A percentile compares a stretch with the other conserved stretches of the same genome.
These are phyloP conservation scores for Diaporthe aspalathi DNA, from an alignment of 2,329 filamentous ascomycete species.

Conservation along the genomic window DNA sequence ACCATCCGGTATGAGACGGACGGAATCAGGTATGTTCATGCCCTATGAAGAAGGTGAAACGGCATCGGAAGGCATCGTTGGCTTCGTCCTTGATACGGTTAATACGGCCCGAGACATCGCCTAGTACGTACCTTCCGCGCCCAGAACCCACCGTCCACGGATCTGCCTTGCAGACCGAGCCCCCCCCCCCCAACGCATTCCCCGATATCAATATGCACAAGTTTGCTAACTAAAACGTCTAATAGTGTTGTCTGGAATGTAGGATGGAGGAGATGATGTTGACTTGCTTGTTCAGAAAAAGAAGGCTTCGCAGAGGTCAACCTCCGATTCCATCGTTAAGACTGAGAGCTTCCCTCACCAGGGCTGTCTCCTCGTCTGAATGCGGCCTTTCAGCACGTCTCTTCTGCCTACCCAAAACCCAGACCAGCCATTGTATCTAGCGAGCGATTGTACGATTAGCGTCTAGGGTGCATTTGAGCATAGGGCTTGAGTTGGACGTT, in stretches of 20 bases:
- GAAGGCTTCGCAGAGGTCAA: slow-evolving; percentile 34
- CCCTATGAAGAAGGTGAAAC: slow-evolving; percentile 81
- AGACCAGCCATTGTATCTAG: slow-evolving; percentile 29
- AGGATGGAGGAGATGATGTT: slow-evolving; percentile 67
- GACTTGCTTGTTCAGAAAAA: slow-evolving; percentile 48
- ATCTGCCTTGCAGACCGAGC: neutral
- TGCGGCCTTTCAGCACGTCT: slow-evolving; percentile 30
- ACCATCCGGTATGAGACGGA: slow-evolving; percentile 76
- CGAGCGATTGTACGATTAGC: slow-evolving; percentile 39
- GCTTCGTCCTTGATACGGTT: slow-evolving; percentile 83
- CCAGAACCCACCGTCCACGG: slow-evolving; percentile 16
- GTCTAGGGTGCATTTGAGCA: slow-evolving; percentile 28
- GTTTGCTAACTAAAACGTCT: neutral
- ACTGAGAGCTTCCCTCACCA: slow-evolving; percentile 26
- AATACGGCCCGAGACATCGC: slow-evolving; percentile 78
- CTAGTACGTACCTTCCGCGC: slow-evolving; percentile 49
- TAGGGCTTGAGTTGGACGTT: slow-evolving; percentile 33
- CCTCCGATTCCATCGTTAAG: slow-evolving; percentile 32
- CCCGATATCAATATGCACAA: neutral
- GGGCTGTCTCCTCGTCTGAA: slow-evolving; percentile 22
- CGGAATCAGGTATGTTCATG: slow-evolving; percentile 91
- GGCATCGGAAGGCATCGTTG: slow-evolving; percentile 75
- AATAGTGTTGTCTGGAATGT: slow-evolving; percentile 74
- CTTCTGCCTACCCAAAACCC: slow-evolving; percentile 17
- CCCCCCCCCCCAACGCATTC: no score